Evolutionary conservation across 164 flowering plant genomes (phyloP).

Genomic region (Aristolochia contorta): DNA sequence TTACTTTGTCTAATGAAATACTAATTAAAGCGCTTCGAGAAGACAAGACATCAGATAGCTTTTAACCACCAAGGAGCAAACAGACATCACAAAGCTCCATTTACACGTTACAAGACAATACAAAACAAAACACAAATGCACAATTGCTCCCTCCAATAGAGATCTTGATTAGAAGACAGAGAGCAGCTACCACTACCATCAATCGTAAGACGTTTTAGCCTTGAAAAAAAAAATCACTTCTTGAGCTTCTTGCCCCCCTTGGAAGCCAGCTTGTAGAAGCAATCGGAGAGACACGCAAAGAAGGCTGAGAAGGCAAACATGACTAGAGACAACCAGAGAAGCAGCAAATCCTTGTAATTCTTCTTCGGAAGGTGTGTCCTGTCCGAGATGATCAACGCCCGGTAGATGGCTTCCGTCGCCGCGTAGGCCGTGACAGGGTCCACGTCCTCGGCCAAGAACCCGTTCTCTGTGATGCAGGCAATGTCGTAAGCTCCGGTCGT

Average conservation of each 20-base stretch:
- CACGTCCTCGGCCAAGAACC: slow-evolving; percentile 44
- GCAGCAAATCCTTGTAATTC: slow-evolving; percentile 21
- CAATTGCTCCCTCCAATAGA: neutral
- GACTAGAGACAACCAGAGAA: slow-evolving; percentile 20
- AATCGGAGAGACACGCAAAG: slow-evolving; percentile 32
- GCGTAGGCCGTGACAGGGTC: slow-evolving; percentile 64
- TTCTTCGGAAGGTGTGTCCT: slow-evolving; percentile 36
- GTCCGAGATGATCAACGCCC: slow-evolving; percentile 54
- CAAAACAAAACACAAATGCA: neutral
- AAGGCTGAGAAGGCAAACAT: slow-evolving; percentile 24
- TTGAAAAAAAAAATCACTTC: too few relatives aligned
- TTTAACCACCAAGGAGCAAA: too few relatives aligned
- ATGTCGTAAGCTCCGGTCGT: slow-evolving; percentile 56
- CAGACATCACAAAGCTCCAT: too few relatives aligned
- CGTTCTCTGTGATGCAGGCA: slow-evolving; percentile 60
- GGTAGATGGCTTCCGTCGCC: slow-evolving; percentile 45
- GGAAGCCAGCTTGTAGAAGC: slow-evolving; percentile 28
- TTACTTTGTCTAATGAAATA: too few relatives aligned
- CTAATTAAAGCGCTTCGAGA: too few relatives aligned
- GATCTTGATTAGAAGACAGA: neutral
- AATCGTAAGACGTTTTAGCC: too few relatives aligned
- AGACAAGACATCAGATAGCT: too few relatives aligned
- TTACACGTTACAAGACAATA: too few relatives aligned
- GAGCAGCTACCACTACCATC: neutral
- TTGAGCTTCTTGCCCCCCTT: neutral